A percentile compares a stretch with the other conserved stretches of the same genome.
These are phyloP conservation scores for Verticillium dahliae DNA, from an alignment of 2,329 filamentous ascomycete genomes.

Conservation along the genomic window DNA sequence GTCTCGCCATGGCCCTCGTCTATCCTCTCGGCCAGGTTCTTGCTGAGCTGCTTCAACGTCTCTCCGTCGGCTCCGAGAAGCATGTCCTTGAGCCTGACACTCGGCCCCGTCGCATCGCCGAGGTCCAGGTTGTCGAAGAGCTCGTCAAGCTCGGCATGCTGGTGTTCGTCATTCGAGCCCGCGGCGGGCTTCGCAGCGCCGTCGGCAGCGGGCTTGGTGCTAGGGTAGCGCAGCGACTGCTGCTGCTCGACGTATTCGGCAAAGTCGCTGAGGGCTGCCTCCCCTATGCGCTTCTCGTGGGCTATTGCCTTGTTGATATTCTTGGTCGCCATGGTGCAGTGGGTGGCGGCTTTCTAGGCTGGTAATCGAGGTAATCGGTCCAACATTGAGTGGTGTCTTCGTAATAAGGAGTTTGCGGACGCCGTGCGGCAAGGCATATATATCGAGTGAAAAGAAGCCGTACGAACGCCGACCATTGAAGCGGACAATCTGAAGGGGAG, in stretches of 20 bases:
- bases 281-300: slow-evolving; percentile 79
- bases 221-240: slow-evolving; percentile 64
- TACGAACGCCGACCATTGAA: background rate
- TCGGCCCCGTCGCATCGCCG: slow-evolving; percentile 55
- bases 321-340: slow-evolving; percentile 53
- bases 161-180: slow-evolving; percentile 33
- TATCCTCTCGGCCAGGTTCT: slow-evolving; percentile 61
- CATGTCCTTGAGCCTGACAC: slow-evolving; percentile 67
- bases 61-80: slow-evolving; percentile 60
- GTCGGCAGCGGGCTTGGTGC: slow-evolving; percentile 22
- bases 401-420: background rate
- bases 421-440: background rate
- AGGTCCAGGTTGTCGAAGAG: slow-evolving; percentile 85
- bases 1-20: slow-evolving; percentile 83
- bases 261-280: slow-evolving; percentile 89
- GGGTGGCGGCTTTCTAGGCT: slow-evolving; percentile 5
- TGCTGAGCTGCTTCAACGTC: slow-evolving; percentile 55
- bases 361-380: slow-evolving; percentile 18
- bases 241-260: slow-evolving; percentile 96
- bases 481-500: background rate
- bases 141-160: slow-evolving; percentile 83
- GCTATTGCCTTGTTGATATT: slow-evolving; percentile 58
- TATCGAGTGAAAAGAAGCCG: slow-evolving; percentile 7
- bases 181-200: slow-evolving; percentile 16
- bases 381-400: slow-evolving; percentile 18